Percentiles rank a stretch among this genome's conserved stretches.
phyloP scores from a whole-genome alignment of 1,139 yeast species.

The Nakaseomyces nivariensis region DNA sequence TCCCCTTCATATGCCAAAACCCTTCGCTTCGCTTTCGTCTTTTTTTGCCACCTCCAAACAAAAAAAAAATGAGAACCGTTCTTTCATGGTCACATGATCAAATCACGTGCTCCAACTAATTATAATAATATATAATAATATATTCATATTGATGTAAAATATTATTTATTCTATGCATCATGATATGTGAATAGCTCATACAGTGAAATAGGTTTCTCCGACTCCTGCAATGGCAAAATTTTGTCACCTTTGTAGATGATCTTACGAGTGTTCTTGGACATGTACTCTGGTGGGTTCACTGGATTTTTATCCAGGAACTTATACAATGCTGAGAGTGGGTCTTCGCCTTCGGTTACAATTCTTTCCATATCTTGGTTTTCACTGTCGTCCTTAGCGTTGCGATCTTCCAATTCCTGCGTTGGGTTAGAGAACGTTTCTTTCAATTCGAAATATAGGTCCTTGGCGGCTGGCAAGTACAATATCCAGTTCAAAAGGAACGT shows the following conservation, averaged over 20 bases:
- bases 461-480: constrained; percentile 41
- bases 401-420: no score
- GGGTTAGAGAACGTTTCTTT: constrained; percentile 9
- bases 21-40: no score
- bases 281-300: background rate
- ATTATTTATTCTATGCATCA: no score
- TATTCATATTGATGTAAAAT: no score
- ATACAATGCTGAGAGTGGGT: constrained; percentile 20
- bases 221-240: constrained; percentile 17
- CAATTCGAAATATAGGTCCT: constrained; percentile 30
- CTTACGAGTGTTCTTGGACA: background rate
- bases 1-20: no score
- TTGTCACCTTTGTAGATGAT: constrained; percentile 6
- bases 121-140: no score
- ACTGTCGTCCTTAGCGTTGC: background rate
- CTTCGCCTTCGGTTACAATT: constrained; percentile 11
- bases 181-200: background rate
- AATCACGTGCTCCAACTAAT: no score
- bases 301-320: constrained; percentile 16
- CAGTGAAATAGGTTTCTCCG: constrained; percentile 4
- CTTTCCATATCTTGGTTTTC: background rate
- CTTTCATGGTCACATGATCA: no score
- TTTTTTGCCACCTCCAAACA: no score
- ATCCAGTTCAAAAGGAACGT: constrained; percentile 54
- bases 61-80: no score